These are phyloP conservation scores for Suillus spraguei DNA, from an alignment of 768 basidiomycete species.

Conservation along the genomic window DNA sequence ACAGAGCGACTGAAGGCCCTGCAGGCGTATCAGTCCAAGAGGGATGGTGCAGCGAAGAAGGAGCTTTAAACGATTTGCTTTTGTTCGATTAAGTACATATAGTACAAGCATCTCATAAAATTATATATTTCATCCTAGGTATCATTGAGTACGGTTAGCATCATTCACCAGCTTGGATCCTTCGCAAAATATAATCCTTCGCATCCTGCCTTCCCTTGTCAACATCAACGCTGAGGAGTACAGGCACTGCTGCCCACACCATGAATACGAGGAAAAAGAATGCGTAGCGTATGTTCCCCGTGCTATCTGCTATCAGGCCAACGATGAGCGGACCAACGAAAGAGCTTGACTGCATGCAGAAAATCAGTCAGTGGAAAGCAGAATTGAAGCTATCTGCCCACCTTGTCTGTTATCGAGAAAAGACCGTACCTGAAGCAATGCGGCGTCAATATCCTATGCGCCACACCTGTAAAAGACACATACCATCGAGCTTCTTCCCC, in stretches of 20 bases:
- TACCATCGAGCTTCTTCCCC: slow-evolving; percentile 92
- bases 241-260: slow-evolving; percentile 80
- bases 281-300: slow-evolving; percentile 89
- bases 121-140: not conserved
- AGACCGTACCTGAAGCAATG: slow-evolving; percentile 55
- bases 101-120: not conserved
- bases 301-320: slow-evolving; percentile 83
- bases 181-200: slow-evolving; percentile 27
- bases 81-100: not conserved
- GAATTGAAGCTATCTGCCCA: slow-evolving; percentile 26
- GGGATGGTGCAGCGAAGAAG: slow-evolving; percentile 31
- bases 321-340: slow-evolving; percentile 92
- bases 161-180: slow-evolving; percentile 4
- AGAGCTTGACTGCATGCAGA: slow-evolving; percentile 68
- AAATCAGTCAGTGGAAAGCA: slow-evolving; percentile 2
- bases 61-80: slow-evolving; percentile 18
- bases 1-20: slow-evolving; percentile 86
- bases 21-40: slow-evolving; percentile 61
- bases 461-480: slow-evolving; percentile 16
- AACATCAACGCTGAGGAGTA: slow-evolving; percentile 72
- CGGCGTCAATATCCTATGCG: not conserved
- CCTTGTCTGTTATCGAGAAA: slow-evolving; percentile 92
- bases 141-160: not conserved
- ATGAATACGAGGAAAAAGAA: slow-evolving; percentile 88
- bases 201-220: slow-evolving; percentile 63